Conservation (phyloP, 1,284 basidiomycete species). For the Farysia itapuensis region DNA sequence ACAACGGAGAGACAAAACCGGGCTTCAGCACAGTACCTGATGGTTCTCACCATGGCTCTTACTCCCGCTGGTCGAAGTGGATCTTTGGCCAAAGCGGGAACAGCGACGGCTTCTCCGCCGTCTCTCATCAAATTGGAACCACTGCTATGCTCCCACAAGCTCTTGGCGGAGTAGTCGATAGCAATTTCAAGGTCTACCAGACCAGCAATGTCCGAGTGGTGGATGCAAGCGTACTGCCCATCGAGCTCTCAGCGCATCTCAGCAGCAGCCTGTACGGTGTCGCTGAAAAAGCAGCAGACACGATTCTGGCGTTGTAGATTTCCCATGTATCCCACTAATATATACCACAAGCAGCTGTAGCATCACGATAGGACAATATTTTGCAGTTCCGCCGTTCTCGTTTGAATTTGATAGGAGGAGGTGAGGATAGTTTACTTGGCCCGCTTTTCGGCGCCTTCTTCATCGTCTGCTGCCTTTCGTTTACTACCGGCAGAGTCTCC, state of each 20-base stretch:
- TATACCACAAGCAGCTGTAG: no score
- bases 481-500: no score
- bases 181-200: constrained; percentile 58
- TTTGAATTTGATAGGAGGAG: no score
- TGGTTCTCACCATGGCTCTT: constrained; percentile 44
- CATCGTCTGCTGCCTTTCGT: no score
- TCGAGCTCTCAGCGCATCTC: constrained; percentile 45
- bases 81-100: constrained; percentile 53
- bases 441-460: no score
- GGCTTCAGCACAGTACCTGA: constrained; percentile 51
- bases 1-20: constrained; percentile 58
- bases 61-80: constrained; percentile 59
- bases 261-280: constrained; percentile 41
- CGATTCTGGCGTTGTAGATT: constrained; percentile 3
- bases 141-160: constrained; percentile 68
- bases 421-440: no score
- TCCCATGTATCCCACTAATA: no score
- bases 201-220: constrained; percentile 46
- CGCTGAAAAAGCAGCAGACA: constrained; percentile 45
- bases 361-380: no score
- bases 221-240: constrained; percentile 46
- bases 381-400: no score
- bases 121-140: constrained; percentile 67
- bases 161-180: constrained; percentile 65
- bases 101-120: constrained; percentile 55